Conservation (phyloP, 768 basidiomycete species). For the Suillus clintonianus region DNA sequence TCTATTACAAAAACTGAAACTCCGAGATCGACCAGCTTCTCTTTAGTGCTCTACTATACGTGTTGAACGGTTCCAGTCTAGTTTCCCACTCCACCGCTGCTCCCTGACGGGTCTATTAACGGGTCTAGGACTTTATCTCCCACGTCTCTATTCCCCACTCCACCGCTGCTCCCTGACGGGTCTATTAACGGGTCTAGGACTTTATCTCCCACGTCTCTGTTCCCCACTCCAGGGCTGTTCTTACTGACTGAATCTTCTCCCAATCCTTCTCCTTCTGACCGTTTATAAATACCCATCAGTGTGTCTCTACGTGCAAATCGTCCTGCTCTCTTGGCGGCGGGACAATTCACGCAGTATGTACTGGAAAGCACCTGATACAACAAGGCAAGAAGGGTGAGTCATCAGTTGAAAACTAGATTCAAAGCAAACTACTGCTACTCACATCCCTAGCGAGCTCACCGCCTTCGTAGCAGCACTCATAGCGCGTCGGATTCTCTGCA, state of each 20-base stretch:
- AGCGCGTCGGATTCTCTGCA: neutral
- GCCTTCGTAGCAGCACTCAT: neutral
- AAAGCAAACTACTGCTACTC: neutral
- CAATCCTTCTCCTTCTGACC: neutral
- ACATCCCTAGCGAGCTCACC: neutral
- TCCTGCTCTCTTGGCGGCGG: neutral
- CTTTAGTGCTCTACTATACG: too few relatives aligned
- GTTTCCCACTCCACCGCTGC: neutral
- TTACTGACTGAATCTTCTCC: too few relatives aligned
- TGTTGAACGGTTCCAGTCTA: too few relatives aligned
- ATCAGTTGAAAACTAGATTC: neutral
- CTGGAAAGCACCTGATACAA: neutral
- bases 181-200: too few relatives aligned
- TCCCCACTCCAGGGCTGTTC: neutral
- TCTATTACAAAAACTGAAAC: too few relatives aligned
- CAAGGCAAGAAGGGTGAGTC: neutral
- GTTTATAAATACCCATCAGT: neutral
- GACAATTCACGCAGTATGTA: neutral
- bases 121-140: too few relatives aligned
- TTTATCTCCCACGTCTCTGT: too few relatives aligned
- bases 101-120: too few relatives aligned
- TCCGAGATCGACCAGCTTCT: too few relatives aligned
- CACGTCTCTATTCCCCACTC: too few relatives aligned
- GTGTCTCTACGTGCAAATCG: neutral
- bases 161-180: neutral